A percentile compares a stretch with the other conserved stretches of the same genome.
Evolutionary conservation across 2,329 filamentous ascomycete genomes (phyloP).

Genomic region (Aspergillus tanneri): DNA sequence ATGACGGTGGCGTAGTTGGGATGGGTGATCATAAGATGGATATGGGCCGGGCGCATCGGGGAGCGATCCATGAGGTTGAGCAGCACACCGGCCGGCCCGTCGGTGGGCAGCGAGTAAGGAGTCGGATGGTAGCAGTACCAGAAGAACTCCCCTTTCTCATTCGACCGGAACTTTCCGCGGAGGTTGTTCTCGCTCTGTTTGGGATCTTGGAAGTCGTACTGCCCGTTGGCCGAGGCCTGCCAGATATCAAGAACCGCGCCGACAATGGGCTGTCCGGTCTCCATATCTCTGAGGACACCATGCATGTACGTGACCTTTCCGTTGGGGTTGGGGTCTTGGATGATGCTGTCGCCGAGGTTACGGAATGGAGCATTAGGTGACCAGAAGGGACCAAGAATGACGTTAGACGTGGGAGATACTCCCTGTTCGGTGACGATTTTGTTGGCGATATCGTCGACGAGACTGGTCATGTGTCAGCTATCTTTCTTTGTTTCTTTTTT

Average conservation of each 20-base stretch:
- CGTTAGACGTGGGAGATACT: constrained; percentile 68
- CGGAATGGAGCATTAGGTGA: constrained; percentile 72
- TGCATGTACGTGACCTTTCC: constrained; percentile 67
- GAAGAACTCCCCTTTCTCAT: constrained; percentile 66
- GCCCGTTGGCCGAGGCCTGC: constrained; percentile 73
- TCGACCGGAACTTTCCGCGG: constrained; percentile 70
- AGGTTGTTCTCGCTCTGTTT: constrained; percentile 72
- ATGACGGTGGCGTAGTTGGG: constrained; percentile 57
- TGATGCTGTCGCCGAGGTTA: constrained; percentile 63
- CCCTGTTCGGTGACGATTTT: constrained; percentile 60
- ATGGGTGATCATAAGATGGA: constrained; percentile 58
- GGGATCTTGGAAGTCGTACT: constrained; percentile 75
- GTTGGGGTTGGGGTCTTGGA: constrained; percentile 58
- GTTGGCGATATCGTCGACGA: constrained; percentile 79
- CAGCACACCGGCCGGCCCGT: constrained; percentile 58
- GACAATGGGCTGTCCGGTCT: constrained; percentile 65
- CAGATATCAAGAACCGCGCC: constrained; percentile 74
- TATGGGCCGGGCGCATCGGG: constrained; percentile 62
- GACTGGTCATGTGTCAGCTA: constrained; percentile 46
- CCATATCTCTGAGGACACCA: constrained; percentile 64
- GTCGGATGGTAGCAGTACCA: constrained; percentile 75
- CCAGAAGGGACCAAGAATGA: constrained; percentile 78
- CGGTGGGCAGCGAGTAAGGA: constrained; percentile 67
- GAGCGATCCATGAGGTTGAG: constrained; percentile 57
- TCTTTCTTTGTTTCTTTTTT: not conserved